Conservation (phyloP, 1,284 basidiomycete species). For the Exsudoporus floridanus region DNA sequence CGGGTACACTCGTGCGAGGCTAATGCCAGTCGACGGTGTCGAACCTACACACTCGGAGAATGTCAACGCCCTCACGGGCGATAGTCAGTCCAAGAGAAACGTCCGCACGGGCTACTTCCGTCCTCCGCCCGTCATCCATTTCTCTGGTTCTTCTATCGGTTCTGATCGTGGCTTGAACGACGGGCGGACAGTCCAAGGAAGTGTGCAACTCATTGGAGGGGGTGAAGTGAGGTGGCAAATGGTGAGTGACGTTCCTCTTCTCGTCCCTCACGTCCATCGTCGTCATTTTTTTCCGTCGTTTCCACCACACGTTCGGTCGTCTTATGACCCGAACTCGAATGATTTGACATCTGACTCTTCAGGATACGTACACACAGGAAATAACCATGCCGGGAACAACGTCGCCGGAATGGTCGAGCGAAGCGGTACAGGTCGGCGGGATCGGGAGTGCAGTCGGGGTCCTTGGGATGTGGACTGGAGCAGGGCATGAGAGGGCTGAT, state of each 20-base stretch:
- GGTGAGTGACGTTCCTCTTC: constrained; percentile 37
- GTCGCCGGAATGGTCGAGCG: constrained; percentile 49
- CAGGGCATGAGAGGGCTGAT: constrained; percentile 47
- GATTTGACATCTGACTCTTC: constrained; percentile 5
- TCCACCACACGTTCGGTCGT: not conserved
- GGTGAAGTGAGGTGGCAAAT: constrained; percentile 54
- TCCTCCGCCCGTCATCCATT: constrained; percentile 49
- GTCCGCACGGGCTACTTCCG: constrained; percentile 22
- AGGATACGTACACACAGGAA: constrained; percentile 33
- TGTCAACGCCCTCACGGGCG: not conserved
- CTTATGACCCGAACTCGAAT: not conserved
- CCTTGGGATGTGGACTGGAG: constrained; percentile 62
- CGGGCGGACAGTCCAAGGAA: constrained; percentile 40
- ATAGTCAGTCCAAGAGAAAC: not conserved
- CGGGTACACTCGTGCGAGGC: constrained; percentile 42
- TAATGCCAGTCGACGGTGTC: constrained; percentile 31
- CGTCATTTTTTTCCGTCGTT: not conserved
- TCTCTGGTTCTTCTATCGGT: constrained; percentile 46
- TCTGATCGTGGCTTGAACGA: constrained; percentile 36
- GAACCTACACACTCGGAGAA: not conserved
- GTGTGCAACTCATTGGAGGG: constrained; percentile 50
- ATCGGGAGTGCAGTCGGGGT: constrained; percentile 52
- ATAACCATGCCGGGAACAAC: constrained; percentile 15
- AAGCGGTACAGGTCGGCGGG: constrained; percentile 56
- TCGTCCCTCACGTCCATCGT: not conserved